These are phyloP conservation scores for Dactylonectria estremocensis DNA, from an alignment of 2,329 filamentous ascomycete species.

Conservation along the genomic window DNA sequence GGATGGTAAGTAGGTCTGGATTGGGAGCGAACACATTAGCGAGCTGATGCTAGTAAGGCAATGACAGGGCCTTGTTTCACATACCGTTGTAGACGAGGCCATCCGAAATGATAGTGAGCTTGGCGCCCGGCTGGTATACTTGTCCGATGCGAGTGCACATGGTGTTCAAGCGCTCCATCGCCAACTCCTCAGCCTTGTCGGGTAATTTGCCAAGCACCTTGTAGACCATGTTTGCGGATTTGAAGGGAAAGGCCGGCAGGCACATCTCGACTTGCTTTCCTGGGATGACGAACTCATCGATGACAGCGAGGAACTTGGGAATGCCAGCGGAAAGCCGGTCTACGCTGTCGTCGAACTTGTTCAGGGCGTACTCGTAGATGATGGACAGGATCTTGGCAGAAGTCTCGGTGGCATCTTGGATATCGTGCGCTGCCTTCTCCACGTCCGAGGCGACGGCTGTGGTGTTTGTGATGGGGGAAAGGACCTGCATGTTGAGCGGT, in stretches of 20 bases:
- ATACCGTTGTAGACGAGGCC: slow-evolving; percentile 69
- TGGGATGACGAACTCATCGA: slow-evolving; percentile 42
- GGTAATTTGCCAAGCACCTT: slow-evolving; percentile 51
- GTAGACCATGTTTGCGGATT: slow-evolving; percentile 53
- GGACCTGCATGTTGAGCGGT: slow-evolving; percentile 8
- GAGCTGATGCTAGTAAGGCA: background rate
- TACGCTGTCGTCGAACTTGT: slow-evolving; percentile 46
- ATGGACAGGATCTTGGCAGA: slow-evolving; percentile 42
- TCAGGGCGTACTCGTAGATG: slow-evolving; percentile 47
- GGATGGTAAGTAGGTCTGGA: slow-evolving; percentile 59
- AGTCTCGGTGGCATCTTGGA: background rate
- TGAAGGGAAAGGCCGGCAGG: slow-evolving; percentile 53
- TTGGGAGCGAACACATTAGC: slow-evolving; percentile 17
- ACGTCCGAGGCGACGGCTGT: background rate
- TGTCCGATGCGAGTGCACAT: slow-evolving; percentile 49
- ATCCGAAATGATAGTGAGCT: slow-evolving; percentile 64
- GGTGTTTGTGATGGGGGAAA: background rate
- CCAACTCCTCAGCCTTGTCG: slow-evolving; percentile 52
- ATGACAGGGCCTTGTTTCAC: slow-evolving; percentile 16
- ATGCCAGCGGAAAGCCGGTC: slow-evolving; percentile 34
- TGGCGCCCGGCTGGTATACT: slow-evolving; percentile 48
- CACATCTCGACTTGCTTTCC: slow-evolving; percentile 42
- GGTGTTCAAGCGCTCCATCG: slow-evolving; percentile 44
- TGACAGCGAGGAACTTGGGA: slow-evolving; percentile 43
- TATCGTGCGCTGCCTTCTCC: background rate